A percentile compares a stretch with the other conserved stretches of the same genome.
These are phyloP conservation scores for Tetrapisispora iriomotensis DNA, from an alignment of 805 yeast species.

Conservation along the genomic window DNA sequence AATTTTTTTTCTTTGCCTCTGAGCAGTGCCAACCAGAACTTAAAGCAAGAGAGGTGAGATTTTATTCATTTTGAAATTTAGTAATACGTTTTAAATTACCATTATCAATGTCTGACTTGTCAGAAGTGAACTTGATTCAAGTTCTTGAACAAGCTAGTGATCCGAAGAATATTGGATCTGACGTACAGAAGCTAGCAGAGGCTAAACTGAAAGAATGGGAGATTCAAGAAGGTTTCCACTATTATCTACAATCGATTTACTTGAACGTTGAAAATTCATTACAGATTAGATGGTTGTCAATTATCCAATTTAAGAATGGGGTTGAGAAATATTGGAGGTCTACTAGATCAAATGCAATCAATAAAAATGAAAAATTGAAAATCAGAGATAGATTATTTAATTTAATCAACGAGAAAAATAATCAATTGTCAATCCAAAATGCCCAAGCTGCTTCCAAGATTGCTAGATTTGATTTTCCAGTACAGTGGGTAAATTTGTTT, in stretches of 20 bases:
- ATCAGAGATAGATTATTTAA: constrained; percentile 53
- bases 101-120: constrained; percentile 8
- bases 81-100: neutral
- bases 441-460: constrained; percentile 76
- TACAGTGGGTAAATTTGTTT: constrained; percentile 75
- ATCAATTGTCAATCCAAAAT: constrained; percentile 68
- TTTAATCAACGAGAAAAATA: constrained; percentile 57
- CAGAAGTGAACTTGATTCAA: constrained; percentile 26
- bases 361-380: constrained; percentile 57
- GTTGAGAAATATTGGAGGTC: constrained; percentile 79
- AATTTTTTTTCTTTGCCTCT: neutral
- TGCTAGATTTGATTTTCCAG: constrained; percentile 76
- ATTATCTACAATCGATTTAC: constrained; percentile 49
- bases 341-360: constrained; percentile 43
- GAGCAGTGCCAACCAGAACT: neutral
- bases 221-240: constrained; percentile 47
- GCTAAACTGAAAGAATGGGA: constrained; percentile 64
- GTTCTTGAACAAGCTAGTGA: constrained; percentile 43
- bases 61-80: neutral
- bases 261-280: constrained; percentile 47
- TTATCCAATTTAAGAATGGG: constrained; percentile 83
- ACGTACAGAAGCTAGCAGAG: constrained; percentile 56
- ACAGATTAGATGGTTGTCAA: constrained; percentile 75
- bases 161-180: constrained; percentile 37
- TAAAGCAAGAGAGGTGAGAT: neutral